Evolutionary conservation across 805 yeast species (phyloP).

Genomic region (Jamesozyma piceae): DNA sequence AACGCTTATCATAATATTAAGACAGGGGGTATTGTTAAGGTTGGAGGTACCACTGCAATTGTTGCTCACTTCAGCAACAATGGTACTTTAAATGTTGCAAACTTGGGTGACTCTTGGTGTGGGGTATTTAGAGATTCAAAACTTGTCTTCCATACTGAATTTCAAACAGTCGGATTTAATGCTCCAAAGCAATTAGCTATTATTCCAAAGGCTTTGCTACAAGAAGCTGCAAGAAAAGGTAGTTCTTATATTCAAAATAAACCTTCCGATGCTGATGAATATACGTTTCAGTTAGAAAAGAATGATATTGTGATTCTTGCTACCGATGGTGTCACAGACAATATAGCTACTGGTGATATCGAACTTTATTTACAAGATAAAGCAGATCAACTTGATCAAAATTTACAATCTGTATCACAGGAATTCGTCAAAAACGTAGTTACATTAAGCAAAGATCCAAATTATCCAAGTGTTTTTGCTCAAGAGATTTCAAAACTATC

Average conservation of each 20-base stretch:
- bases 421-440: constrained; percentile 59
- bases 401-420: constrained; percentile 41
- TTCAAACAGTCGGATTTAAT: constrained; percentile 80
- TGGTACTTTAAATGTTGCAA: constrained; percentile 53
- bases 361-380: constrained; percentile 56
- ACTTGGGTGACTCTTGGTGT: constrained; percentile 93
- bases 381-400: constrained; percentile 14
- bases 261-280: constrained; percentile 61
- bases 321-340: constrained; percentile 91
- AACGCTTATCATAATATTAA: constrained; percentile 48
- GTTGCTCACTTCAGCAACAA: constrained; percentile 56
- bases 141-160: constrained; percentile 55
- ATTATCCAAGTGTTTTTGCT: constrained; percentile 78
- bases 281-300: constrained; percentile 52
- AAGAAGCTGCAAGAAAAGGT: constrained; percentile 45
- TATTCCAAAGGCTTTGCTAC: constrained; percentile 54
- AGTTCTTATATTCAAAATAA: constrained; percentile 59
- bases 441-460: constrained; percentile 58
- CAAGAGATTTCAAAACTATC: constrained; percentile 37
- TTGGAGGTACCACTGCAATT: constrained; percentile 93
- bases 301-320: constrained; percentile 78
- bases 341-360: constrained; percentile 63
- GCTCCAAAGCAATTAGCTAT: constrained; percentile 88
- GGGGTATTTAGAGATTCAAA: constrained; percentile 65
- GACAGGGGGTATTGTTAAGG: constrained; percentile 52